Evolutionary conservation across 2,329 filamentous ascomycete genomes (phyloP).

Genomic region (Dichotomopilus funicola): DNA sequence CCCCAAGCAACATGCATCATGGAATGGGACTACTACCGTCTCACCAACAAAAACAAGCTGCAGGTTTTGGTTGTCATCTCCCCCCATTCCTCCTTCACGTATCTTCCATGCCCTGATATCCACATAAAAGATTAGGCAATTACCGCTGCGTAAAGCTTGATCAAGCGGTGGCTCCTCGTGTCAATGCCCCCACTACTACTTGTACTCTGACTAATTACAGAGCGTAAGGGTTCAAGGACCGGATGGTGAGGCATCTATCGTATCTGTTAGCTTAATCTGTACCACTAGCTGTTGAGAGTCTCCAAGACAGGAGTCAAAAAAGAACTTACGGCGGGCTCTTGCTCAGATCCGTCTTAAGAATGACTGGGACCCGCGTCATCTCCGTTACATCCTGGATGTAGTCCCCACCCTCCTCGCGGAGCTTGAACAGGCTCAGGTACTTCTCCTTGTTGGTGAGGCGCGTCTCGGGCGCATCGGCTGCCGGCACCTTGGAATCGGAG

Average conservation of each 20-base stretch:
- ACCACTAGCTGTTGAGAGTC: not conserved
- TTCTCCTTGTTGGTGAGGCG: constrained; percentile 92
- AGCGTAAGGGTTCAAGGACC: constrained; percentile 74
- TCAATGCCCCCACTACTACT: not conserved
- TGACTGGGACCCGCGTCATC: constrained; percentile 96
- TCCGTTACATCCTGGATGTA: constrained; percentile 98
- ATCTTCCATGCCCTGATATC: too few species aligned
- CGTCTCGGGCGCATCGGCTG: constrained; percentile 66
- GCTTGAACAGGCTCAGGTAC: constrained; percentile 81
- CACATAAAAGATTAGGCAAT: too few species aligned
- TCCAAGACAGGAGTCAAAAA: not conserved
- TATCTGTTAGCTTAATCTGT: constrained; percentile 31
- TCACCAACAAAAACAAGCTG: too few species aligned
- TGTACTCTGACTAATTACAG: constrained; percentile 26
- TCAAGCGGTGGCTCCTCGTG: not conserved
- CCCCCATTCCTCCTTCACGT: too few species aligned
- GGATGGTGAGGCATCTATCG: constrained; percentile 71
- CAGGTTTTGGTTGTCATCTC: too few species aligned
- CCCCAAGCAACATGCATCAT: not conserved
- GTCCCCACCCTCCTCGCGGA: constrained; percentile 87
- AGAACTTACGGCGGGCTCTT: constrained; percentile 97
- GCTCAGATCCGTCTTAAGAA: constrained; percentile 93
- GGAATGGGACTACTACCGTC: too few species aligned
- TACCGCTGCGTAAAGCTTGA: too few species aligned
- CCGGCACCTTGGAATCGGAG: constrained; percentile 86